A percentile compares a stretch with the other conserved stretches of the same genome.
These are phyloP conservation scores for Heteromeles arbutifolia DNA, from an alignment of 306 rosid genomes.

Conservation along the genomic window DNA sequence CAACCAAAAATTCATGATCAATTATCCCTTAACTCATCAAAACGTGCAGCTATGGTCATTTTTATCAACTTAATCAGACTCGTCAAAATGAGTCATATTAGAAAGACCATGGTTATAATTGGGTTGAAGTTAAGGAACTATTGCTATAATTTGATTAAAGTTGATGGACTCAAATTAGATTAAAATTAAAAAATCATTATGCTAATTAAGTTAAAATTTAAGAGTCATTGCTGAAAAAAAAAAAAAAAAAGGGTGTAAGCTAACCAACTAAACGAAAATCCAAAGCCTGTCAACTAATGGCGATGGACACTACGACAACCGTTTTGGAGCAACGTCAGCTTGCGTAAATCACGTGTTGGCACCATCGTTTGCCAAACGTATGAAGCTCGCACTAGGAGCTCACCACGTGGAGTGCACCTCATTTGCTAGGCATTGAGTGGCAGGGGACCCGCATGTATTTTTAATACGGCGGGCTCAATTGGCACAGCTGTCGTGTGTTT, in stretches of 20 bases:
- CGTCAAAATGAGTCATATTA: no score
- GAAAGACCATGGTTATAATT: rapidly evolving
- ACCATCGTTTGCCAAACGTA: conserved; percentile 20
- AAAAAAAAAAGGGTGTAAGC: neutral
- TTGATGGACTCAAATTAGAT: no score
- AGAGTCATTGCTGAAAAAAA: no score
- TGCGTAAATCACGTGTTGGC: conserved; percentile 31
- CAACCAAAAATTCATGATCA: no score
- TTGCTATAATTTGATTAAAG: no score
- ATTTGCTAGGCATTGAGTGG: neutral
- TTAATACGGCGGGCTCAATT: neutral
- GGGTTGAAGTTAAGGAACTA: rapidly evolving
- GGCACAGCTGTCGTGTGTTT: neutral
- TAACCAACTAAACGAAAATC: neutral
- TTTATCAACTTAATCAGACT: no score
- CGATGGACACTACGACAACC: no score
- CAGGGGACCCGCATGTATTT: neutral
- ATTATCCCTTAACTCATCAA: no score
- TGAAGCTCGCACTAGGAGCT: neutral
- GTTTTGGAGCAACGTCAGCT: neutral
- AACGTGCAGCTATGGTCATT: rapidly evolving
- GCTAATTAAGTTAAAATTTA: no score
- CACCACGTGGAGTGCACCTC: conserved; percentile 30
- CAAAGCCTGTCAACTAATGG: neutral
- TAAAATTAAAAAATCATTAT: no score